Evolutionary conservation across 139 green algal genomes (phyloP), one percentile per base, ranked within the genome.

Genomic region (Diplosphaera chodatii): DNA sequence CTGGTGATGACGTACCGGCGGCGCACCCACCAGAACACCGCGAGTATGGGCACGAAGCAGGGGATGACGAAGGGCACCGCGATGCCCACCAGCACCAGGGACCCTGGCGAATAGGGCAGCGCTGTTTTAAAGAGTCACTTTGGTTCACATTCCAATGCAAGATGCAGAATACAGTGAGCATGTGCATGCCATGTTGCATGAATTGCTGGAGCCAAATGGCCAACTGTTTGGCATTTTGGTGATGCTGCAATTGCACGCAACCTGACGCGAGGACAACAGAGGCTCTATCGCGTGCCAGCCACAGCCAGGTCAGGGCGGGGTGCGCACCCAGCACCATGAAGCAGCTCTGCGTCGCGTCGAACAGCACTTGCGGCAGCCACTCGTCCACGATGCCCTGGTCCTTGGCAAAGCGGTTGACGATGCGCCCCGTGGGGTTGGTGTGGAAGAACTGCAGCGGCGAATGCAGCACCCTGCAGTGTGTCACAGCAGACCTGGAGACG

Each of bases 381-480:
- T 91, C 90, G 80, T 95, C 90, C 59, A 91, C 81, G 32, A 77
- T 59, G 30, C 88, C 89, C 76, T 87, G 83, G 76, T 96, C 91
- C 67, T 91, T 93, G 37, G 68, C 81, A 69, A 88, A 89, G 74
- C 86, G 80, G 83, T 98, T 98, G 48, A 98, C 76, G 40, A 98
- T 80, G 68, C 94, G 85, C 15, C 94, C 94, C 1, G 87, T 82
- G 22, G 93, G 93, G 69, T 94, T 94, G 68, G 87, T 94, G 85
- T 98, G 89, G 78, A 98, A 98, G 83, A 98, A 98, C 4, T 83
- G 82, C 37, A 98, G 83, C 2, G 93, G 93, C 0, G 88, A 82
- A 1, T 87, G 81, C 73, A 98, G 71, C 31, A 94, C 87, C 56
- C 74, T 76, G 20, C 27, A 40, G 37, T 10, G 37, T n/a, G n/a